These are phyloP conservation scores for Pseudocercospora cruenta DNA, from an alignment of 2,329 filamentous ascomycete genomes.

Conservation along the genomic window DNA sequence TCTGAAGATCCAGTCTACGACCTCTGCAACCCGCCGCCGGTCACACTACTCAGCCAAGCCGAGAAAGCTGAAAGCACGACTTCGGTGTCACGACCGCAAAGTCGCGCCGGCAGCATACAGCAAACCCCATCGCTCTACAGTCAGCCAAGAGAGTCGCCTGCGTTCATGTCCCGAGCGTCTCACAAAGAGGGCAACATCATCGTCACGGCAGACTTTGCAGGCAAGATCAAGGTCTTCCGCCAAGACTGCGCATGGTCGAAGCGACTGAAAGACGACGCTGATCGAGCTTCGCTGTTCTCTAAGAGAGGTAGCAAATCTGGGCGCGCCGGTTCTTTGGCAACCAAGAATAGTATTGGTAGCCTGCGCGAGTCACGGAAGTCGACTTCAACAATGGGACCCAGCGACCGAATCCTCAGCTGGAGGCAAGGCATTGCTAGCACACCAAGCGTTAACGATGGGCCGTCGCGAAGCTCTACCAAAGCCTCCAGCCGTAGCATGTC, in stretches of 20 bases:
- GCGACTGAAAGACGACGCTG: conserved; percentile 73
- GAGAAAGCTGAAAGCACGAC: conserved; percentile 51
- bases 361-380: conserved; percentile 36
- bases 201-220: conserved; percentile 84
- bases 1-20: conserved; percentile 95
- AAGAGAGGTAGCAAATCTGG: conserved; percentile 61
- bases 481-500: conserved; percentile 49
- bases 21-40: conserved; percentile 90
- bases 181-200: conserved; percentile 88
- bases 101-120: conserved; percentile 43
- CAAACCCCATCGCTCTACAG: conserved; percentile 42
- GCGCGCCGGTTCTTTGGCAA: conserved; percentile 49
- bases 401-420: conserved; percentile 87
- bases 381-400: conserved; percentile 47
- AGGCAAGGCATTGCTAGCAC: conserved; percentile 68
- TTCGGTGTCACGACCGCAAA: conserved; percentile 53
- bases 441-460: conserved; percentile 49
- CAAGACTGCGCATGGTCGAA: conserved; percentile 90
- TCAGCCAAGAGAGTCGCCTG: conserved; percentile 65
- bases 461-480: conserved; percentile 15
- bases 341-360: conserved; percentile 42
- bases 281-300: conserved; percentile 76
- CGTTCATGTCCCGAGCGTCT: conserved; percentile 73
- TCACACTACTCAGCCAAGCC: conserved; percentile 75
- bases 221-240: conserved; percentile 89